These are phyloP conservation scores for Phaffomyces opuntiae DNA, from an alignment of 805 yeast genomes.

Conservation along the genomic window DNA sequence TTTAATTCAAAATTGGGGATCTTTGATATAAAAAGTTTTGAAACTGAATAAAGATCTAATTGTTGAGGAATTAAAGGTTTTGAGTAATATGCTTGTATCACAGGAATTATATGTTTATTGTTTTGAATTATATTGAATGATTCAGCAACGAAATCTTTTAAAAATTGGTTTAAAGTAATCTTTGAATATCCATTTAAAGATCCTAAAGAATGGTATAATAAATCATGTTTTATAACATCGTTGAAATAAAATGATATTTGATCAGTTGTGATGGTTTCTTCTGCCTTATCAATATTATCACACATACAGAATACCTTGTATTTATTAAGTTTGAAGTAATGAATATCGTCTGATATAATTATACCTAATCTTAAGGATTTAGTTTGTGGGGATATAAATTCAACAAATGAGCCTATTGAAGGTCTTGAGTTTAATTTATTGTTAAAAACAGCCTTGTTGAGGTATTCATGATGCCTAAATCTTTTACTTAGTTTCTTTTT, in stretches of 20 bases:
- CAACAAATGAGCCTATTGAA: conserved; percentile 7
- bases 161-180: neutral
- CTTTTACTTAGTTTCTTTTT: neutral
- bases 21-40: conserved; percentile 3
- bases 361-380: conserved; percentile 3
- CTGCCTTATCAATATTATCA: neutral
- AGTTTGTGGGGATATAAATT: neutral
- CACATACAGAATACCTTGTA: conserved; percentile 5
- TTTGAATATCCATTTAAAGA: neutral
- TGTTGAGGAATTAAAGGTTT: neutral
- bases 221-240: conserved; percentile 1
- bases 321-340: conserved; percentile 5
- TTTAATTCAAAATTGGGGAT: neutral
- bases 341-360: conserved; percentile 6
- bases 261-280: conserved; percentile 1
- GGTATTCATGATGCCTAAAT: no score
- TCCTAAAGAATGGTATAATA: conserved; percentile 2
- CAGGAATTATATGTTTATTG: conserved; percentile 2
- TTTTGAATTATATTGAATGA: conserved; percentile 1
- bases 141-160: conserved; percentile 2
- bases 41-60: conserved; percentile 2
- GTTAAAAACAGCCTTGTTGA: no score
- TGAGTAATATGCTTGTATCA: conserved; percentile 8
- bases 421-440: conserved; percentile 1
- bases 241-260: conserved; percentile 4